phyloP scores from a whole-genome alignment of 257 asterid genomes.

The Solanum tacnaense region DNA sequence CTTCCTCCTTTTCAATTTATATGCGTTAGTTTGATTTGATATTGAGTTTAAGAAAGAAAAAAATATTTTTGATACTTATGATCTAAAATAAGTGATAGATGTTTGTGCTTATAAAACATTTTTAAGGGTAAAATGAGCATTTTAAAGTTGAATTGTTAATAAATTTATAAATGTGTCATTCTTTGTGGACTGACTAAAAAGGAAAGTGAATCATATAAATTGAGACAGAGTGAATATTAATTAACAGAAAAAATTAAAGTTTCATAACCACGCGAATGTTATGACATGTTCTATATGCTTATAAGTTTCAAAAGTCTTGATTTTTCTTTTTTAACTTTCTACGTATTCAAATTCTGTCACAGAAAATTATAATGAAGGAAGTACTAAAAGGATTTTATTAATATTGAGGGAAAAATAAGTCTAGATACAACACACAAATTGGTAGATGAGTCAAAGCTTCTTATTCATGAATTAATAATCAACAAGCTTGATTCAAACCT shows the following conservation, averaged over 20 bases:
- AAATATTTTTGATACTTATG: too few species aligned
- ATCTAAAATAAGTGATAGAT: too few species aligned
- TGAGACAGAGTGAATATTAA: not conserved
- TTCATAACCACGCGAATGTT: accelerated
- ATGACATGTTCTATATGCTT: not conserved
- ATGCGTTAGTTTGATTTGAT: not conserved
- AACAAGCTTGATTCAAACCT: not conserved
- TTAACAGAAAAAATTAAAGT: too few species aligned
- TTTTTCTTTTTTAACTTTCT: too few species aligned
- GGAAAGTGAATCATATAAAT: too few species aligned
- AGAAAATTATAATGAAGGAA: not conserved
- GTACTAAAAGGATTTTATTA: not conserved
- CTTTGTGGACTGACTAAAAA: not conserved
- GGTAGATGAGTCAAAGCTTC: not conserved
- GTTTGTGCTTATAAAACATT: too few species aligned
- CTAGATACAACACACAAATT: not conserved
- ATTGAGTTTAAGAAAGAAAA: too few species aligned
- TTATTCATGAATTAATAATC: not conserved
- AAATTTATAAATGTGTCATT: too few species aligned
- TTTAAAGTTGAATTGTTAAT: not conserved
- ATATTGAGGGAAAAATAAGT: not conserved
- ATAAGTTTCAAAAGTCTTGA: not conserved
- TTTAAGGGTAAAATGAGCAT: not conserved
- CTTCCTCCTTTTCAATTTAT: too few species aligned
- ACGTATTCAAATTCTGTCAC: not conserved